Conservation (phyloP, 2,329 filamentous ascomycete species). For the Chaetomiaceae sp. region DNA sequence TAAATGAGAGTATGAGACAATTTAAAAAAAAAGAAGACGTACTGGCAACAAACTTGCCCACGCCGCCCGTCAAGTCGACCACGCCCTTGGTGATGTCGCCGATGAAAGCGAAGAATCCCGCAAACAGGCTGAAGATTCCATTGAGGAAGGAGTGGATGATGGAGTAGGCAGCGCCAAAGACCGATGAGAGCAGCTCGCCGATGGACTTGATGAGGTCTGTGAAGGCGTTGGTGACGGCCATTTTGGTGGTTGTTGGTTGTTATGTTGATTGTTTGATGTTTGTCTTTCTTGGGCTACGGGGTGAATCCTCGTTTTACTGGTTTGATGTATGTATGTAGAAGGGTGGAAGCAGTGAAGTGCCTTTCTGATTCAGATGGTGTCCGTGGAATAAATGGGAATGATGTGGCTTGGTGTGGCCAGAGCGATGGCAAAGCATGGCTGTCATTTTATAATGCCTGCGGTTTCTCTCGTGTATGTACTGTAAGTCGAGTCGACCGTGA, state of each 20-base stretch:
- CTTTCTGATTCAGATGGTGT: neutral
- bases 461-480: too few relatives aligned
- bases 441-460: neutral
- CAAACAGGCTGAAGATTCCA: constrained; percentile 23
- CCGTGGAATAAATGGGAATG: neutral
- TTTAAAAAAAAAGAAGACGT: constrained; percentile 1
- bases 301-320: neutral
- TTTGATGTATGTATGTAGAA: neutral
- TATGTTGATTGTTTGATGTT: too few relatives aligned
- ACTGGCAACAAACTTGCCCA: constrained; percentile 29
- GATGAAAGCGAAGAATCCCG: constrained; percentile 25
- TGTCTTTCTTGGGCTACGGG: too few relatives aligned
- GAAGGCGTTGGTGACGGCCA: constrained; percentile 27
- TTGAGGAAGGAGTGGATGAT: constrained; percentile 26
- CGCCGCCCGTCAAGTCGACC: constrained; percentile 25
- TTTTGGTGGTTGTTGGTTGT: constrained; percentile 16
- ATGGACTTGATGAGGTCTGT: constrained; percentile 27
- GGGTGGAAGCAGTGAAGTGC: too few relatives aligned
- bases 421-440: neutral
- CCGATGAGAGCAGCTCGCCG: constrained; percentile 27
- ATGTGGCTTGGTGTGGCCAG: neutral
- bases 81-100: constrained; percentile 25
- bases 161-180: constrained; percentile 25
- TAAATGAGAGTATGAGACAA: too few relatives aligned
- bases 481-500: constrained; percentile 6